Conservation (phyloP, 805 yeast species). For the Cyberlindnera subsufficiens region DNA sequence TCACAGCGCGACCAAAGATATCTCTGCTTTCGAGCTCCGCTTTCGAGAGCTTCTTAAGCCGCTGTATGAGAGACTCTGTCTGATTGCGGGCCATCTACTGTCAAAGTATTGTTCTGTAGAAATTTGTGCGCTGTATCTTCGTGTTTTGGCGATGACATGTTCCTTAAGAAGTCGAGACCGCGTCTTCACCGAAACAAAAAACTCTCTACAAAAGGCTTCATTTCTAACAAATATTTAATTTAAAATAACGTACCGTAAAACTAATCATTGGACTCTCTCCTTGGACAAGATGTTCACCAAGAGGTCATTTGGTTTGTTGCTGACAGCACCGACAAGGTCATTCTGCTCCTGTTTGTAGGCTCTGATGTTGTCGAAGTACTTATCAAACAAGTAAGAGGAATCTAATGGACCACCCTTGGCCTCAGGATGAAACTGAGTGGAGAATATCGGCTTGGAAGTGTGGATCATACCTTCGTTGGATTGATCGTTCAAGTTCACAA, state of each 20-base stretch:
- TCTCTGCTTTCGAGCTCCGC: conserved; percentile 47
- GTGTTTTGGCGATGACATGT: conserved; percentile 2
- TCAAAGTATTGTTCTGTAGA: not conserved
- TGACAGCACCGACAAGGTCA: conserved; percentile 34
- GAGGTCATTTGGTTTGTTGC: conserved; percentile 39
- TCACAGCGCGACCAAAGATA: conserved; percentile 60
- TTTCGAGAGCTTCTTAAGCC: conserved; percentile 26
- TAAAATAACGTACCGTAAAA: not conserved
- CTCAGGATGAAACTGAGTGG: conserved; percentile 98
- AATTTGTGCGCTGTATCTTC: not conserved
- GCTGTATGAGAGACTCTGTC: conserved; percentile 5
- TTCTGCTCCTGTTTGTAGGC: conserved; percentile 42
- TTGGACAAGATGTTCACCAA: conserved; percentile 59
- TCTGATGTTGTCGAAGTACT: conserved; percentile 67
- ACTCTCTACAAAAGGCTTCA: not conserved
- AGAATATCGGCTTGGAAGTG: conserved; percentile 78
- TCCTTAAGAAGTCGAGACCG: not conserved
- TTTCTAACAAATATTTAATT: not conserved
- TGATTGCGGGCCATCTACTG: not conserved
- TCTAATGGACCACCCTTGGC: conserved; percentile 99
- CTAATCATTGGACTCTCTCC: conserved; percentile 42
- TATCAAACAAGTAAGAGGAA: conserved; percentile 86
- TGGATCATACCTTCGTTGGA: conserved; percentile 98
- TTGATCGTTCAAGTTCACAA: conserved; percentile 89
- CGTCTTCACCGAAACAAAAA: not conserved